Base-by-base conservation (phyloP, 2,329 filamentous ascomycete genomes). In the Neofusicoccum cordaticola region DNA sequence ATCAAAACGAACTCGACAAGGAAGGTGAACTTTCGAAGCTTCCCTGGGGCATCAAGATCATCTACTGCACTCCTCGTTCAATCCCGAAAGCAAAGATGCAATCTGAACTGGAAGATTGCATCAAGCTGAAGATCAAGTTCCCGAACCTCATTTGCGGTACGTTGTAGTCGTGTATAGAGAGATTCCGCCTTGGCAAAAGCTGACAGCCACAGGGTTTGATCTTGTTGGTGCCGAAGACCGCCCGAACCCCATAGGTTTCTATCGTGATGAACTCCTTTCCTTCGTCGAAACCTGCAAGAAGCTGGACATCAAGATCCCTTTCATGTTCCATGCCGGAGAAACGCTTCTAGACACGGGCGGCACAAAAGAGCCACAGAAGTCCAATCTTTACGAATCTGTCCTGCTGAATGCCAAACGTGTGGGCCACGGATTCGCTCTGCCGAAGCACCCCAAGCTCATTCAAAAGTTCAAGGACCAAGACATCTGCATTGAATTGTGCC, bases 301-400 rank as follows among this genome's bases (percentile, higher is more conserved):
- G 1, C 72, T 79, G 0, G 69, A 71, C 0, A 66, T 89, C 3
- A 81, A 86, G 0, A 89, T 92, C 2, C 90, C 90, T 0, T 91
- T 92, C 71, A 79, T 92, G 44, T 90, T 92, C 71, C 90, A 93
- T 76, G 91, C 90, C 68, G 90, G 90, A 27, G 90, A 93, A 77
- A 91, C 90, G 1, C 80, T 91, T 4, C 71, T 82, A 1, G 87
- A 91, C 35, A 82, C 84, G 8, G 89, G 88, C 42, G 83, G 82
- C 27, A 84, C 86, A 3, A 82, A 83, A 1, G 87, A 92, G 67
- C 78, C 80, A 0, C 66, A 68, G 11, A 80, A 82, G 17, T 86
- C 84, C 17, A 93, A 92, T 71, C 78, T 93, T 0, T 81, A 88
- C 57, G 89, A 91, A 67, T 88, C 90, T 3, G 81, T 91, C 1